Percentiles rank a stretch among this genome's conserved stretches.
Conservation (phyloP, 192 early-diverging fungal species). For the Coemansia sp. region DNA sequence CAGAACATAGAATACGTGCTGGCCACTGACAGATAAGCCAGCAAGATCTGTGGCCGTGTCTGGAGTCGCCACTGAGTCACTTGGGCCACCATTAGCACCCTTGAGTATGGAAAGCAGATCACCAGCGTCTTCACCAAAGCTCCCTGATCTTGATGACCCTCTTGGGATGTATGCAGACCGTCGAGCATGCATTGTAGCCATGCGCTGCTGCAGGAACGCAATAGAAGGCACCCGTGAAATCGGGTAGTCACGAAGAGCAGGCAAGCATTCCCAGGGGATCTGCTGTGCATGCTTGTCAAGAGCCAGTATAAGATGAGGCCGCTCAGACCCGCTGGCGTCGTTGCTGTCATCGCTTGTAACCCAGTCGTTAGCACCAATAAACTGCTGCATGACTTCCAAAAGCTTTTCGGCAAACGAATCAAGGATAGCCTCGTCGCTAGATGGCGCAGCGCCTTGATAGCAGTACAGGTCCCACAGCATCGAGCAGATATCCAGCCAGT, state of each 20-base stretch:
- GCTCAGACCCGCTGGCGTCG: neutral
- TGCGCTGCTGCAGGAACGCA: constrained; percentile 66
- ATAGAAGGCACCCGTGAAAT: constrained; percentile 83
- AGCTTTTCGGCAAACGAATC: constrained; percentile 67
- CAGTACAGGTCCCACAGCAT: constrained; percentile 56
- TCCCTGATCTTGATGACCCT: neutral
- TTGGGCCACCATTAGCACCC: neutral
- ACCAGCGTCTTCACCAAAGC: neutral
- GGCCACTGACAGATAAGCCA: constrained; percentile 1
- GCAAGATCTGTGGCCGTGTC: neutral
- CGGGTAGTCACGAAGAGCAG: constrained; percentile 65
- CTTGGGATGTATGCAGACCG: neutral
- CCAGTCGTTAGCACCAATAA: constrained; percentile 60
- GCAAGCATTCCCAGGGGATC: constrained; percentile 89
- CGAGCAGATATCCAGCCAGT: constrained; percentile 45
- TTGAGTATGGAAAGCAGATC: neutral
- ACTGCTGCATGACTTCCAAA: constrained; percentile 57
- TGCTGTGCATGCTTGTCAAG: constrained; percentile 81
- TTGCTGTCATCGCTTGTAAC: constrained; percentile 37
- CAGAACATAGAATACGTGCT: constrained; percentile 75
- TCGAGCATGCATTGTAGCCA: constrained; percentile 42
- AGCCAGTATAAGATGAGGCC: constrained; percentile 76
- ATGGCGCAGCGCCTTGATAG: constrained; percentile 59
- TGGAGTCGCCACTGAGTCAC: neutral
- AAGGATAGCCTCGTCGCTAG: constrained; percentile 44